These are phyloP conservation scores for Chytriomyces hyalinus DNA, from an alignment of 192 early-diverging fungal species.

Conservation along the genomic window DNA sequence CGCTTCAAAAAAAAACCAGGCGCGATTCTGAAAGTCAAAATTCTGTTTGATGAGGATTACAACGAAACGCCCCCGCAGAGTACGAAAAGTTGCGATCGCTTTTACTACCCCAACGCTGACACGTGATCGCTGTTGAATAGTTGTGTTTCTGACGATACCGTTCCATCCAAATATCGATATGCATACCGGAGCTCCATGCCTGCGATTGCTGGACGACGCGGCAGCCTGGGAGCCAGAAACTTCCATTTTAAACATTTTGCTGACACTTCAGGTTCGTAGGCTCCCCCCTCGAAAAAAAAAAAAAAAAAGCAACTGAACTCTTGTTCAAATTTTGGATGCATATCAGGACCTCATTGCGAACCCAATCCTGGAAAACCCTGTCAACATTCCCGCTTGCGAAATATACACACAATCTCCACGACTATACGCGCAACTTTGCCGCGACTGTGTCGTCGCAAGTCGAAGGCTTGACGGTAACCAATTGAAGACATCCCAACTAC, in stretches of 20 bases:
- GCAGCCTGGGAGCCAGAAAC: conserved; percentile 46
- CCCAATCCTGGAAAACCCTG: conserved; percentile 48
- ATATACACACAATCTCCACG: conserved; percentile 47
- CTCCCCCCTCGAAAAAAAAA: neutral
- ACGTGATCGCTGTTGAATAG: conserved; percentile 13
- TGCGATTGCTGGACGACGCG: conserved; percentile 44
- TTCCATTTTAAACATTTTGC: conserved; percentile 39
- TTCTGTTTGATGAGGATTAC: conserved; percentile 52
- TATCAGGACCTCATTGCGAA: conserved; percentile 48
- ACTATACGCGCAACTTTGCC: conserved; percentile 56
- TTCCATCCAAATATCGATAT: conserved; percentile 66
- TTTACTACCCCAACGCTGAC: neutral
- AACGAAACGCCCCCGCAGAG: conserved; percentile 54
- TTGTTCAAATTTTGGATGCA: neutral
- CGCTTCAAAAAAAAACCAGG: conserved; percentile 13
- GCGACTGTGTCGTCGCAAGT: conserved; percentile 58
- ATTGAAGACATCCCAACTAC: neutral
- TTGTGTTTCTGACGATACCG: conserved; percentile 58
- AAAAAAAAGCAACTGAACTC: neutral
- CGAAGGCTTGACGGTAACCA: conserved; percentile 43
- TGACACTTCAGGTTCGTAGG: conserved; percentile 44
- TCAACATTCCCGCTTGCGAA: conserved; percentile 53
- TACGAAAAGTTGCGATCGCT: neutral
- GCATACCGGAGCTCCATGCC: conserved; percentile 49
- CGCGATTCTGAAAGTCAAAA: conserved; percentile 47